These are phyloP conservation scores for Tetradesmus lagerheimii DNA, from an alignment of 139 green algal species.

Conservation along the genomic window DNA sequence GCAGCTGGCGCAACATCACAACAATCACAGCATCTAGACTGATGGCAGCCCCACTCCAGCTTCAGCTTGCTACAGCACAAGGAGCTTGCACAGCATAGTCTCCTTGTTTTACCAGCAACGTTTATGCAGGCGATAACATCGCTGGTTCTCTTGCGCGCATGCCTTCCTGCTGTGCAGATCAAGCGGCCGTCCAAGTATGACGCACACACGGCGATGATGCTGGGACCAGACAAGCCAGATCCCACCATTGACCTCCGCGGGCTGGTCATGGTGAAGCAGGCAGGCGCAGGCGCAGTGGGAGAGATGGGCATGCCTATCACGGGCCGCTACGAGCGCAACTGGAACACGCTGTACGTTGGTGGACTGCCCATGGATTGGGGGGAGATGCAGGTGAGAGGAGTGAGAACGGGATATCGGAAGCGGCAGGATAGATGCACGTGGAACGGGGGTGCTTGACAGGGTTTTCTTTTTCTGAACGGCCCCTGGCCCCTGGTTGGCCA, in stretches of 20 bases:
- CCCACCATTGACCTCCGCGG: conserved; percentile 53
- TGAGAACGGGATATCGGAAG: neutral
- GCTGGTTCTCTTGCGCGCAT: too few relatives aligned
- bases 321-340: conserved; percentile 30
- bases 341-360: conserved; percentile 46
- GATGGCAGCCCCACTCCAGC: too few relatives aligned
- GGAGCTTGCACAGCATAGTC: too few relatives aligned
- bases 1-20: too few relatives aligned
- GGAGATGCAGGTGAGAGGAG: neutral
- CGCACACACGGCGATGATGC: conserved; percentile 70
- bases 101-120: too few relatives aligned
- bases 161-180: conserved; percentile 1
- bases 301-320: neutral
- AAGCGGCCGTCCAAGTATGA: conserved; percentile 88
- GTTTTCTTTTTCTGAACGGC: too few relatives aligned
- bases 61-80: too few relatives aligned
- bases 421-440: too few relatives aligned
- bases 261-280: conserved; percentile 7
- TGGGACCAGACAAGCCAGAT: conserved; percentile 79
- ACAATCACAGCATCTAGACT: too few relatives aligned
- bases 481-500: too few relatives aligned
- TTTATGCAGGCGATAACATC: too few relatives aligned
- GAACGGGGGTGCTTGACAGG: too few relatives aligned
- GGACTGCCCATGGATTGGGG: conserved; percentile 33
- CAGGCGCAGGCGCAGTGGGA: neutral